These are phyloP conservation scores for Miscanthus lutarioriparius DNA, from an alignment of 176 grass and related monocot genomes.

Conservation along the genomic window DNA sequence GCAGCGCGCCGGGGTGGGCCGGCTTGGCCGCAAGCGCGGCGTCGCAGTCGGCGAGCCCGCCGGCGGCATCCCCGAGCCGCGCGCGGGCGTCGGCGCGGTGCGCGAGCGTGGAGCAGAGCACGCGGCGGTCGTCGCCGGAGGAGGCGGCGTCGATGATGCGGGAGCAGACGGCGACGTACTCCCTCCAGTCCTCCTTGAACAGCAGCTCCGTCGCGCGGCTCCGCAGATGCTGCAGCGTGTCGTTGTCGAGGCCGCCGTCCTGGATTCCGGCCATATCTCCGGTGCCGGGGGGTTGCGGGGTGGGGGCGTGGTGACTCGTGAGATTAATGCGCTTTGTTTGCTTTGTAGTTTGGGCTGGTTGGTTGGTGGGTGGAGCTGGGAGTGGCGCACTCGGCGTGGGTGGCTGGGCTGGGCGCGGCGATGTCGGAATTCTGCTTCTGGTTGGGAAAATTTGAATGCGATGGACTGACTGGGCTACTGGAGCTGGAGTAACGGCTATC, in stretches of 20 bases:
- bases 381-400: conserved; percentile 22
- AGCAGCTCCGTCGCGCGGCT: conserved; percentile 68
- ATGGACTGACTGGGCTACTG: conserved; percentile 19
- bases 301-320: not conserved
- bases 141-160: conserved; percentile 42
- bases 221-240: conserved; percentile 69
- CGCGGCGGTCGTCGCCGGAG: conserved; percentile 38
- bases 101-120: conserved; percentile 56
- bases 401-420: conserved; percentile 17
- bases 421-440: conserved; percentile 3
- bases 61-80: conserved; percentile 45
- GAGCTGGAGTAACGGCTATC: conserved; percentile 25
- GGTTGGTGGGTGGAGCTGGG: not conserved
- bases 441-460: conserved; percentile 9
- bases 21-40: conserved; percentile 55
- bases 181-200: conserved; percentile 76
- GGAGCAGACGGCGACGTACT: conserved; percentile 74
- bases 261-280: not conserved
- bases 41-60: conserved; percentile 65
- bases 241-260: conserved; percentile 45
- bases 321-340: conserved; percentile 7
- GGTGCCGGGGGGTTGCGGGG: not conserved
- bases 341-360: conserved; percentile 1
- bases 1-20: conserved; percentile 49
- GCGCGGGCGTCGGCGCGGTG: conserved; percentile 72